These are phyloP conservation scores for Aspergillus carlsbadensis DNA, from an alignment of 495 filamentous ascomycete genomes.

Conservation along the genomic window DNA sequence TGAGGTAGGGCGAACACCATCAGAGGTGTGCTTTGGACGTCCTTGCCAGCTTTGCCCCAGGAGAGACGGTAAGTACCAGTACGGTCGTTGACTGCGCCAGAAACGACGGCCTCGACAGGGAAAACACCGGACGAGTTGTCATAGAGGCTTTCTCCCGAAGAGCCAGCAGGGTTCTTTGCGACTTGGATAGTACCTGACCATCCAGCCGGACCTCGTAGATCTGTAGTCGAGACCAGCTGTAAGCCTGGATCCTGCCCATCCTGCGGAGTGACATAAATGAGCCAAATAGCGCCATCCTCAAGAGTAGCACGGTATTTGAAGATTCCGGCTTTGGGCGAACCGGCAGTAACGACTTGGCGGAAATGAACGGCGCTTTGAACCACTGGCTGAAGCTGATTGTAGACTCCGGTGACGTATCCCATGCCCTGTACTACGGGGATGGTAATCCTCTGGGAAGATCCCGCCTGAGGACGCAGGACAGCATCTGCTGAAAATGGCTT, in stretches of 20 bases:
- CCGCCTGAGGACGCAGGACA: slow-evolving; percentile 55
- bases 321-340: slow-evolving; percentile 58
- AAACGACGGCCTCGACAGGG: slow-evolving; percentile 58
- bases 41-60: slow-evolving; percentile 67
- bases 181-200: slow-evolving; percentile 77
- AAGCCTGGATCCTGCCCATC: slow-evolving; percentile 47
- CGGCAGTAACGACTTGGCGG: slow-evolving; percentile 58
- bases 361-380: slow-evolving; percentile 76
- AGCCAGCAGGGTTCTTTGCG: slow-evolving; percentile 66
- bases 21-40: slow-evolving; percentile 43
- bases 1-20: slow-evolving; percentile 92
- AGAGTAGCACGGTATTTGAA: slow-evolving; percentile 75
- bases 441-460: slow-evolving; percentile 57
- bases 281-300: slow-evolving; percentile 73
- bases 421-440: slow-evolving; percentile 90
- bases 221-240: slow-evolving; percentile 44
- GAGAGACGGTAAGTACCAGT: slow-evolving; percentile 69
- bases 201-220: slow-evolving; percentile 48
- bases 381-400: slow-evolving; percentile 64
- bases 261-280: slow-evolving; percentile 69
- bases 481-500: slow-evolving; percentile 72
- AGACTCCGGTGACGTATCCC: slow-evolving; percentile 82
- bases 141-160: slow-evolving; percentile 62
- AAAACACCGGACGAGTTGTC: slow-evolving; percentile 78
- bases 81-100: slow-evolving; percentile 56